Percentiles rank a stretch among this genome's conserved stretches.
Evolutionary conservation across 805 yeast species (phyloP).

Genomic region (Kluyveromyces dobzhanskii): DNA sequence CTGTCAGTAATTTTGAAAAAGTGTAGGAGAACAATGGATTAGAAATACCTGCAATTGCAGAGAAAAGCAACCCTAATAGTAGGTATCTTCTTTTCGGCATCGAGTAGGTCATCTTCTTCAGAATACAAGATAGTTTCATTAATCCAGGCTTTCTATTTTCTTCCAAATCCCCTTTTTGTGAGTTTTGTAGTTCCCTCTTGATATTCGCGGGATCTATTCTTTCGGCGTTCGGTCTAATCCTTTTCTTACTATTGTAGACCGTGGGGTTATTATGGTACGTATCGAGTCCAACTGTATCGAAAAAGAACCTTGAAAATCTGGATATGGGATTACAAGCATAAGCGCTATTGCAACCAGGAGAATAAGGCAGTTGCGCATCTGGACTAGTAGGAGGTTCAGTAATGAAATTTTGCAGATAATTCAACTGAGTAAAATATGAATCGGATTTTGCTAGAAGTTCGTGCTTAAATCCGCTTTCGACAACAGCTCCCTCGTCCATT

Average conservation of each 20-base stretch:
- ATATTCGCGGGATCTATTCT: slow-evolving; percentile 1
- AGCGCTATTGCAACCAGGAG: no score
- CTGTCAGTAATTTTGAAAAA: slow-evolving; percentile 59
- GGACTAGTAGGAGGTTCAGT: no score
- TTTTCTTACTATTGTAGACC: not conserved
- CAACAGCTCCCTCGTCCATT: slow-evolving; percentile 51
- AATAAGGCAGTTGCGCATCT: no score
- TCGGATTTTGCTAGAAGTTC: slow-evolving; percentile 21
- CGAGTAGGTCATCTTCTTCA: slow-evolving; percentile 24
- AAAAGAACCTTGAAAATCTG: no score
- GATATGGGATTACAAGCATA: no score
- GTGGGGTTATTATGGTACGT: no score
- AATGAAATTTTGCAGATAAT: slow-evolving; percentile 1
- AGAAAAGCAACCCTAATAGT: slow-evolving; percentile 42
- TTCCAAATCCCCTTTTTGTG: slow-evolving; percentile 7
- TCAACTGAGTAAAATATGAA: slow-evolving; percentile 2
- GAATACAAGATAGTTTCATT: slow-evolving; percentile 23
- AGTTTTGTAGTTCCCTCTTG: not conserved
- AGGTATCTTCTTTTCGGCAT: slow-evolving; percentile 25
- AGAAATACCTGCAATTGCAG: slow-evolving; percentile 51
- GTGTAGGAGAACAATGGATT: slow-evolving; percentile 76
- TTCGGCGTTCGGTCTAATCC: not conserved
- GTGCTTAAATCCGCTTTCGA: slow-evolving; percentile 35
- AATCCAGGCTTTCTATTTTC: slow-evolving; percentile 15
- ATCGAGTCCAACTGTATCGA: no score